A percentile compares a stretch with the other conserved stretches of the same genome.
Conservation (phyloP, 1,284 basidiomycete species). For the Fomes fomentarius region DNA sequence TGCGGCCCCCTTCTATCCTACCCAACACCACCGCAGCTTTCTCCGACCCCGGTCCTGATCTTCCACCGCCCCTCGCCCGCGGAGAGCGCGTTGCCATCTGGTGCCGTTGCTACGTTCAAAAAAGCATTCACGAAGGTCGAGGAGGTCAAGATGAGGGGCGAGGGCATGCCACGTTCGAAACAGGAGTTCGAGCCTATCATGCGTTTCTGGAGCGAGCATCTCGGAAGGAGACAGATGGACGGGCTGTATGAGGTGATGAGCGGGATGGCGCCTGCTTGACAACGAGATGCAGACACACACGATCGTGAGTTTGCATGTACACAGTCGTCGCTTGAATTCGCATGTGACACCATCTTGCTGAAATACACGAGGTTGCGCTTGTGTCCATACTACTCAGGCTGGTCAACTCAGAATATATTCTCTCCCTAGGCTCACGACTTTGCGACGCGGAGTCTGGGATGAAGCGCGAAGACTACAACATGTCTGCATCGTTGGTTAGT, state of each 20-base stretch:
- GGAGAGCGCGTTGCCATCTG: slow-evolving; percentile 47
- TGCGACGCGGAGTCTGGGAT: too few relatives aligned
- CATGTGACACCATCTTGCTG: too few relatives aligned
- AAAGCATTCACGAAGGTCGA: slow-evolving; percentile 59
- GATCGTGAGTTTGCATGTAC: too few relatives aligned
- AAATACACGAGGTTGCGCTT: too few relatives aligned
- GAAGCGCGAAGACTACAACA: too few relatives aligned
- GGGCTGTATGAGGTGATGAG: slow-evolving; percentile 80
- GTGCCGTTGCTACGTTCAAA: slow-evolving; percentile 51
- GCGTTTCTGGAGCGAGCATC: slow-evolving; percentile 81
- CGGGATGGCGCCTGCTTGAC: slow-evolving; percentile 25
- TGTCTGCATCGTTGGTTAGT: too few relatives aligned
- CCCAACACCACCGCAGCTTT: slow-evolving; percentile 57
- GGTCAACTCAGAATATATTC: too few relatives aligned
- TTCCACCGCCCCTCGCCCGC: slow-evolving; percentile 57
- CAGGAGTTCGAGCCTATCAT: slow-evolving; percentile 85
- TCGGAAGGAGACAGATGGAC: slow-evolving; percentile 62
- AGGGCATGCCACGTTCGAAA: slow-evolving; percentile 76
- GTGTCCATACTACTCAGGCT: too few relatives aligned
- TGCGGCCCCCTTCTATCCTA: slow-evolving; percentile 78
- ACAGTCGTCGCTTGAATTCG: too few relatives aligned
- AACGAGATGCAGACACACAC: too few relatives aligned
- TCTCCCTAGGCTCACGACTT: too few relatives aligned
- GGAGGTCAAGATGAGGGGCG: slow-evolving; percentile 49
- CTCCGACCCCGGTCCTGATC: slow-evolving; percentile 65